Percentiles rank a stretch among this genome's conserved stretches.
These are phyloP conservation scores for Ustilaginoidea virens DNA, from an alignment of 2,329 filamentous ascomycete species.

Conservation along the genomic window DNA sequence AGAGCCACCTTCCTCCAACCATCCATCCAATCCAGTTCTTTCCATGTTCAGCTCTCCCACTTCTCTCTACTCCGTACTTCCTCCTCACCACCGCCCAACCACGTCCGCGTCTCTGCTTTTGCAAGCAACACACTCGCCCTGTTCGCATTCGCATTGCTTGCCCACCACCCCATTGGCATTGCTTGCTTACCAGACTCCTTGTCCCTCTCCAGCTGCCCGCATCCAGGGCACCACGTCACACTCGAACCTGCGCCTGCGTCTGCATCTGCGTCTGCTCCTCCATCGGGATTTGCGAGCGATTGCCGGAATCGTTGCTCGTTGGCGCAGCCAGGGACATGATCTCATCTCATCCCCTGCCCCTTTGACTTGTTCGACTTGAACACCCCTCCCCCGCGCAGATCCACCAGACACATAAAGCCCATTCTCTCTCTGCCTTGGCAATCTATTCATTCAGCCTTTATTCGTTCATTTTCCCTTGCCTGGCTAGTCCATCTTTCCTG, in stretches of 20 bases:
- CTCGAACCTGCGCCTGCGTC: too few relatives aligned
- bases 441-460: constrained; percentile 18
- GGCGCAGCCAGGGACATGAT: constrained; percentile 14
- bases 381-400: neutral
- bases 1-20: too few relatives aligned
- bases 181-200: too few relatives aligned
- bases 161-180: too few relatives aligned
- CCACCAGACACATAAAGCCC: too few relatives aligned
- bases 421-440: constrained; percentile 3
- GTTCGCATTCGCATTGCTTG: too few relatives aligned
- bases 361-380: constrained; percentile 8
- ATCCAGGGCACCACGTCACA: too few relatives aligned
- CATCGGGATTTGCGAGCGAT: too few relatives aligned
- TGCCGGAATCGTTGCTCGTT: too few relatives aligned
- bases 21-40: too few relatives aligned
- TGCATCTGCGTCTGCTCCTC: too few relatives aligned
- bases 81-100: neutral
- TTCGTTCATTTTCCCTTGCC: constrained; percentile 3
- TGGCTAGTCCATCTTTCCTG: neutral
- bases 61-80: neutral
- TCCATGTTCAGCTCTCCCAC: constrained; percentile 2
- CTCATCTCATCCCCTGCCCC: constrained; percentile 10
- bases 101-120: neutral
- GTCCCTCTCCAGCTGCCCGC: neutral
- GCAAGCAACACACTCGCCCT: too few relatives aligned